Base-by-base conservation (phyloP, 1,284 basidiomycete species). In the Trichosporon faecale region DNA sequence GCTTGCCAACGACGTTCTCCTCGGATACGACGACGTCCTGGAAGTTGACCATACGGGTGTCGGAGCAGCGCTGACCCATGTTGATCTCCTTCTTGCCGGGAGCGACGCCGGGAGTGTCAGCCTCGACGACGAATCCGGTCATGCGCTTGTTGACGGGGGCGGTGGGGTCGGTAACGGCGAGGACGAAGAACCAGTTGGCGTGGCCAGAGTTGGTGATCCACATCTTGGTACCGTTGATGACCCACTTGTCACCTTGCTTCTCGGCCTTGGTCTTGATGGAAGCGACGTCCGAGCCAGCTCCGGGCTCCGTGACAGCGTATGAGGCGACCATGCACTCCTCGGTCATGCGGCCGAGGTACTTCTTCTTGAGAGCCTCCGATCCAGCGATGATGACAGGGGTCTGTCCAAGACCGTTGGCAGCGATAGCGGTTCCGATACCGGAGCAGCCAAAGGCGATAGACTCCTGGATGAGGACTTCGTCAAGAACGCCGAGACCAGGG, bases 61-160 rank as follows among this genome's bases (percentile, higher is more conserved):
- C 87, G 0, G 85, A 86, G 73, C 85, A 86, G 8, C 86, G 82
- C 76, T 88, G 87, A 63, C 87, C 87, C 86, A 88, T 87, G 79
- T 88, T 88, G 75, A 88, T 85, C 75, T 87, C 85, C 80, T 88
- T 88, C 78, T 85, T 86, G 64, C 85, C 85, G 25, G 84, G 70
- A 9, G 73, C 75, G 68, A 88, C 84, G 5, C 87, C 87, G 0
- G 81, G 79, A 0, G 84, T 77, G 72, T 87, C 84, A 18, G 83
- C 86, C 63, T 88, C 87, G 31, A 87, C 86, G 27, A 87, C 85
- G 72, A 88, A 88, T 2, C 87, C 87, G 0, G 85, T 85, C 84
- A 88, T 85, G 11, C 85, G 80, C 74, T 85, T 86, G 76, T 82
- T 82, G 3, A 84, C 79, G 33, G 85, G 83, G 7, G 83, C 85